Percentiles rank a stretch among this genome's conserved stretches.
Evolutionary conservation across 148 eudicot species (phyloP).

Genomic region (Chenopodium suecicum): DNA sequence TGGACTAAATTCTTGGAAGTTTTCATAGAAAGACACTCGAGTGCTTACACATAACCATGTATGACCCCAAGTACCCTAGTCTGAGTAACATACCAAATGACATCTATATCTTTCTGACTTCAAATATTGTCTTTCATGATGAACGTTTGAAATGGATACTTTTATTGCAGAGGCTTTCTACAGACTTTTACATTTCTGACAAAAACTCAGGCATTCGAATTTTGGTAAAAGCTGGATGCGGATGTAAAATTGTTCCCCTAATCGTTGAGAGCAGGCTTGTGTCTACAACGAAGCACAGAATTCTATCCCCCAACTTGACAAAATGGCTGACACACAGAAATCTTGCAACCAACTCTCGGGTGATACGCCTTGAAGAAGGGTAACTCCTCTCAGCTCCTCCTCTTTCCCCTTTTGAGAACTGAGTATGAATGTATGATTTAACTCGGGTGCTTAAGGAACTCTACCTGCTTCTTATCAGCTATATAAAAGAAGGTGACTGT

Average conservation of each 20-base stretch:
- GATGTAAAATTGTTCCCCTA: conserved; percentile 42
- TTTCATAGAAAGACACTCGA: no score
- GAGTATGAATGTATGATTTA: neutral
- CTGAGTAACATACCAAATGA: neutral
- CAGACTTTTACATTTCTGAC: conserved; percentile 55
- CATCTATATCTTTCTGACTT: no score
- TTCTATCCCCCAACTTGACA: conserved; percentile 35
- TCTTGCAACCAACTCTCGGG: conserved; percentile 37
- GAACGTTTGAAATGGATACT: neutral
- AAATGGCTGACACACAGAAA: conserved; percentile 52
- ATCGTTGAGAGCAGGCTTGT: conserved; percentile 44
- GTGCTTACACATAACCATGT: neutral
- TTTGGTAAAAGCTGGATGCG: conserved; percentile 53
- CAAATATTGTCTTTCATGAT: neutral
- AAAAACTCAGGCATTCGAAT: conserved; percentile 43
- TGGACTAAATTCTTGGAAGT: neutral
- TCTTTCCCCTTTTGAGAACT: neutral
- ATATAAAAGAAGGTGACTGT: conserved; percentile 45
- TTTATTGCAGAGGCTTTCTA: conserved; percentile 43
- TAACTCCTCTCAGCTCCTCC: conserved; percentile 22
- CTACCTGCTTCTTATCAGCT: conserved; percentile 33
- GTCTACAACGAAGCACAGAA: conserved; percentile 30
- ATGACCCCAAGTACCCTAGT: neutral
- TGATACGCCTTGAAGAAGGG: conserved; percentile 58
- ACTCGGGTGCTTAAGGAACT: neutral